Percentiles rank a stretch among this genome's conserved stretches.
Conservation (phyloP, 192 early-diverging fungal genomes). For the Entomortierella parvispora region DNA sequence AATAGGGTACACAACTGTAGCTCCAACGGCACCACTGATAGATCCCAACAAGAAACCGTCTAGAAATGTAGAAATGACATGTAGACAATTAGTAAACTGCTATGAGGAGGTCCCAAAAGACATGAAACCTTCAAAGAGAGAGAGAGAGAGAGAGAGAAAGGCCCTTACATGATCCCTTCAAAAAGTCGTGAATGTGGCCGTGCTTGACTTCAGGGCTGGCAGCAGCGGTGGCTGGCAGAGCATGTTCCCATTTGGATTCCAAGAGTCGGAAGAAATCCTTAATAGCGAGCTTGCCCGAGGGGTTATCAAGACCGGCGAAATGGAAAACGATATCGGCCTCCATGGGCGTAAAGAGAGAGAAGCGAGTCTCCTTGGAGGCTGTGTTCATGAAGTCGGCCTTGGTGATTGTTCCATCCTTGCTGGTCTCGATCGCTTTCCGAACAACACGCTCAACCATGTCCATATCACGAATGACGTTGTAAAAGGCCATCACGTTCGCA, state of each 20-base stretch:
- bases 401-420: constrained; percentile 63
- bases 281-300: constrained; percentile 56
- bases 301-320: constrained; percentile 66
- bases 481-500: constrained; percentile 70
- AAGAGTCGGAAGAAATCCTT: constrained; percentile 64
- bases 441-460: constrained; percentile 76
- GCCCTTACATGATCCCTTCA: constrained; percentile 50
- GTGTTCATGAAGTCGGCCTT: constrained; percentile 70
- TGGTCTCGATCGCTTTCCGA: constrained; percentile 59
- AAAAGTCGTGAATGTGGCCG: constrained; percentile 32
- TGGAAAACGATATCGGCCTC: constrained; percentile 79
- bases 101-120: too few relatives aligned
- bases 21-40: constrained; percentile 93
- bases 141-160: not conserved
- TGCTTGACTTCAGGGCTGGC: constrained; percentile 31
- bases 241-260: constrained; percentile 63
- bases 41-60: constrained; percentile 80
- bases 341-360: constrained; percentile 75
- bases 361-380: constrained; percentile 64
- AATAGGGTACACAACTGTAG: constrained; percentile 95
- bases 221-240: constrained; percentile 12
- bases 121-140: too few relatives aligned
- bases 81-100: too few relatives aligned
- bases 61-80: not conserved
- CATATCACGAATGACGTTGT: constrained; percentile 69